These are phyloP conservation scores for Crithidia fasciculata DNA, from an alignment of 208 protist species.

Conservation along the genomic window DNA sequence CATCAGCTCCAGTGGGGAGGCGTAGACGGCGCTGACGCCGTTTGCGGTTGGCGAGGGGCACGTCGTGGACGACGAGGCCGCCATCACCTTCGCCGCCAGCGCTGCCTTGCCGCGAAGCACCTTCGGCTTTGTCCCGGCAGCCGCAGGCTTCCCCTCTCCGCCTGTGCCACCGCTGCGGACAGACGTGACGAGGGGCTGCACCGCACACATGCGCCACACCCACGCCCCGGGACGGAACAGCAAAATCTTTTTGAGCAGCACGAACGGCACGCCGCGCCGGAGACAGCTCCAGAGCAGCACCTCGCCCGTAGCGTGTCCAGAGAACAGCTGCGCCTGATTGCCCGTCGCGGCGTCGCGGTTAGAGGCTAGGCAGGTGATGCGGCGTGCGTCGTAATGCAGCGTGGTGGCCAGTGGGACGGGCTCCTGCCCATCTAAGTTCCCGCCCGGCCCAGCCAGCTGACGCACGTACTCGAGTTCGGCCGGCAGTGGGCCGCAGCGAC, in stretches of 20 bases:
- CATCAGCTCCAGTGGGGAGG: slow-evolving; percentile 33
- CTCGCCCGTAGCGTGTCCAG: slow-evolving; percentile 55
- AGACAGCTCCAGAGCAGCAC: slow-evolving; percentile 48
- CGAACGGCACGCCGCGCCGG: slow-evolving; percentile 13
- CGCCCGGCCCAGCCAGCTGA: neutral
- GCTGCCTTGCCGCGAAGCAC: slow-evolving; percentile 14
- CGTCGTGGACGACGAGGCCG: neutral
- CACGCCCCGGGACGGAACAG: slow-evolving; percentile 37
- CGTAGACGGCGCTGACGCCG: neutral
- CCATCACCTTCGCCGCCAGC: neutral
- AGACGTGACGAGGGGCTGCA: slow-evolving; percentile 14
- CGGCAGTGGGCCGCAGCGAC: slow-evolving; percentile 1
- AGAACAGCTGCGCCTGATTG: slow-evolving; percentile 35
- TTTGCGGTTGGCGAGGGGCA: neutral
- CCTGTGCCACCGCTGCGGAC: neutral
- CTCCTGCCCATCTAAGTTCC: neutral
- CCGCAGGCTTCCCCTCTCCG: neutral
- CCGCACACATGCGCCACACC: slow-evolving; percentile 36
- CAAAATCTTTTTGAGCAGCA: slow-evolving; percentile 51
- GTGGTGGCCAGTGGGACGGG: neutral
- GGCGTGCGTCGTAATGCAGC: slow-evolving; percentile 43
- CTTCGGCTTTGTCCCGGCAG: slow-evolving; percentile 10
- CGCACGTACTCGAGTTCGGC: slow-evolving; percentile 3
- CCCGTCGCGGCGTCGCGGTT: neutral
- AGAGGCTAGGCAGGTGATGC: slow-evolving; percentile 50